Evolutionary conservation across 2,329 filamentous ascomycete species (phyloP).

Genomic region (Phaeosphaeriaceae sp.): DNA sequence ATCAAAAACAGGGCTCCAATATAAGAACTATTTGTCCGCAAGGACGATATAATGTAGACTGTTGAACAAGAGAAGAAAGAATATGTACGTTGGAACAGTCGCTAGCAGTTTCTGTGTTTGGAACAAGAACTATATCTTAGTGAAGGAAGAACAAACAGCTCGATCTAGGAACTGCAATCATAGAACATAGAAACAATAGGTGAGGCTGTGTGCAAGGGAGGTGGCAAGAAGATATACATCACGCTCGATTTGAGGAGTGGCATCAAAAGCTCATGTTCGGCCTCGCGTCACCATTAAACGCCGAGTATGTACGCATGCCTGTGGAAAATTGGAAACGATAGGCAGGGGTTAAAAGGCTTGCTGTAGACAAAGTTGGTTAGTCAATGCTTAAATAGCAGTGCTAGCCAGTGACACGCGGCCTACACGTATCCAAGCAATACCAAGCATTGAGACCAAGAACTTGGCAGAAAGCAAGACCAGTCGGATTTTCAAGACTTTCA

Average conservation of each 20-base stretch:
- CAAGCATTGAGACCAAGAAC: background rate
- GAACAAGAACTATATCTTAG: no score
- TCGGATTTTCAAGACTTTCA: no score
- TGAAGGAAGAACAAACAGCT: no score
- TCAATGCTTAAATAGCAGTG: slow-evolving; percentile 3
- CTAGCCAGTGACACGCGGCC: slow-evolving; percentile 24
- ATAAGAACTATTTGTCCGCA: background rate
- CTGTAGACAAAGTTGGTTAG: background rate
- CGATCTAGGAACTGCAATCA: no score
- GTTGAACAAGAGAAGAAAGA: background rate
- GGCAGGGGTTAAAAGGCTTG: background rate
- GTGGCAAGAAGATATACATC: no score
- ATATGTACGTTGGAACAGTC: background rate
- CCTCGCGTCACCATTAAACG: no score
- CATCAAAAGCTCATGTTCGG: no score
- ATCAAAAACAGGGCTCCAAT: background rate
- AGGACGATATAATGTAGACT: background rate
- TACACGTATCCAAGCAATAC: slow-evolving; percentile 7
- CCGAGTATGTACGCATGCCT: no score
- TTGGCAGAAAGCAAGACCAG: background rate
- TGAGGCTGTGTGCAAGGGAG: no score
- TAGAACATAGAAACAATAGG: no score
- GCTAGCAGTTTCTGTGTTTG: background rate
- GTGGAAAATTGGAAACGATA: background rate
- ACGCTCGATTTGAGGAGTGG: no score